phyloP scores from a whole-genome alignment of 805 yeast species.

The Schwanniomyces vanrijiae region DNA sequence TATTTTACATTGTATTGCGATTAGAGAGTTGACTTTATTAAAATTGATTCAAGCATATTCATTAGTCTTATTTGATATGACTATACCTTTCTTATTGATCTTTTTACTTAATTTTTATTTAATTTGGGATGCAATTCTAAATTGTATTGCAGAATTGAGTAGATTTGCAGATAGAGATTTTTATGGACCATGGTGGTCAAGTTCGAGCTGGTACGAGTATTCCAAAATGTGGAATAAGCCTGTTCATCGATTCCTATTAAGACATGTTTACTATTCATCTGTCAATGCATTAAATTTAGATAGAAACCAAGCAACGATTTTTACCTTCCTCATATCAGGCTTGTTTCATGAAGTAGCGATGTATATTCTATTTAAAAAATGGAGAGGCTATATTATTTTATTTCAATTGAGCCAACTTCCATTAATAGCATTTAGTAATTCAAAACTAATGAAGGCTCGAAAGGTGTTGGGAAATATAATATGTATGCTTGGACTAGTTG shows the following conservation, averaged over 20 bases:
- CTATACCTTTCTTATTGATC: slow-evolving; percentile 76
- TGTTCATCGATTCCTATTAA: slow-evolving; percentile 81
- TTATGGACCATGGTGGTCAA: slow-evolving; percentile 98
- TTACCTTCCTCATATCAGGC: slow-evolving; percentile 79
- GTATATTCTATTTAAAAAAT: slow-evolving; percentile 78
- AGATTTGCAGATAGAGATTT: slow-evolving; percentile 87
- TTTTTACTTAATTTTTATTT: slow-evolving; percentile 80
- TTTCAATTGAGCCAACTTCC: slow-evolving; percentile 91
- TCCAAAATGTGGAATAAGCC: slow-evolving; percentile 94
- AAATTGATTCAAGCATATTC: slow-evolving; percentile 52
- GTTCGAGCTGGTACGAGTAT: slow-evolving; percentile 89
- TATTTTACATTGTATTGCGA: slow-evolving; percentile 56
- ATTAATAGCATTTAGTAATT: slow-evolving; percentile 60
- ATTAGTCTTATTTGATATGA: slow-evolving; percentile 63
- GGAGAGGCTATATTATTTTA: slow-evolving; percentile 78
- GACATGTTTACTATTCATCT: slow-evolving; percentile 93
- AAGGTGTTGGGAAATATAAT: slow-evolving; percentile 72
- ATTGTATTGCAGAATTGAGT: slow-evolving; percentile 86
- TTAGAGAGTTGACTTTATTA: slow-evolving; percentile 48
- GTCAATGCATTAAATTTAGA: slow-evolving; percentile 71
- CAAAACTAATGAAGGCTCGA: slow-evolving; percentile 54
- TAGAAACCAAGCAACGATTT: slow-evolving; percentile 66
- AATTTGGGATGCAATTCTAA: slow-evolving; percentile 94
- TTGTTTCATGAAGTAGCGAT: slow-evolving; percentile 88
- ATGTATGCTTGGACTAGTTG: slow-evolving; percentile 89